Base-by-base conservation (phyloP, 1,139 yeast genomes). In the Spencermartinsiella ligniputridi region DNA sequence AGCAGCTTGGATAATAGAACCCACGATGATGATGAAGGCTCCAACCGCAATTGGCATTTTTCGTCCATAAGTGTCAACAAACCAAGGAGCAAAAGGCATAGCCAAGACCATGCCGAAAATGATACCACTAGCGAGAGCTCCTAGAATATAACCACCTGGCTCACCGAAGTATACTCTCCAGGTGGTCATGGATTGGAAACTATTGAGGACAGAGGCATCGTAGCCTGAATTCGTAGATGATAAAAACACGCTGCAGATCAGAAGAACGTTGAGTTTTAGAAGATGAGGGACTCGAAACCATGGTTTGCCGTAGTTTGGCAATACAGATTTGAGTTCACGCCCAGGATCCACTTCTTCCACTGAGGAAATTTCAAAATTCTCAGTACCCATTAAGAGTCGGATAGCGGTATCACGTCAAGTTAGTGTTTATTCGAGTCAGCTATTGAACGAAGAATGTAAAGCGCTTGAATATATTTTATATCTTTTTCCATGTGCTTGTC, bases 121-220 rank as follows among this genome's bases (percentile, higher is more conserved):
- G 17, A 78, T 74, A 40, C 83, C 83, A 54, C 70, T 72, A 20
- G 67, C 50, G 42, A 75, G 62, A 18, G 75, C 73, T 44, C 79
- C 79, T 39, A 75, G 63, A 9, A 59, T 59, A 27, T 68, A 67
- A 48, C 78, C 77, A 5, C 56, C 45, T 16, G 78, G 79, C 36
- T 64, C 44, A 40, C 68, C 70, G 64, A 74, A 56, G 42, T 41
- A 51, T 9, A 42, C 45, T 46, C 52, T 47, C 77, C 77, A 73
- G 15, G 53, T 50, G 0, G 55, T 52, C 46, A 75, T 62, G 4
- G 75, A 60, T 55, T 76, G 81, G 45, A 76, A 63, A 36, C 78
- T 78, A 52, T 76, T 76, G 58, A 76, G 58, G 64, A 76, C 61
- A 3, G 76, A 69, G 38, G 78, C 78, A 60, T 76, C 81, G 50